phyloP scores from a whole-genome alignment of 2,329 filamentous ascomycete genomes.

The Didymella keratinophila region DNA sequence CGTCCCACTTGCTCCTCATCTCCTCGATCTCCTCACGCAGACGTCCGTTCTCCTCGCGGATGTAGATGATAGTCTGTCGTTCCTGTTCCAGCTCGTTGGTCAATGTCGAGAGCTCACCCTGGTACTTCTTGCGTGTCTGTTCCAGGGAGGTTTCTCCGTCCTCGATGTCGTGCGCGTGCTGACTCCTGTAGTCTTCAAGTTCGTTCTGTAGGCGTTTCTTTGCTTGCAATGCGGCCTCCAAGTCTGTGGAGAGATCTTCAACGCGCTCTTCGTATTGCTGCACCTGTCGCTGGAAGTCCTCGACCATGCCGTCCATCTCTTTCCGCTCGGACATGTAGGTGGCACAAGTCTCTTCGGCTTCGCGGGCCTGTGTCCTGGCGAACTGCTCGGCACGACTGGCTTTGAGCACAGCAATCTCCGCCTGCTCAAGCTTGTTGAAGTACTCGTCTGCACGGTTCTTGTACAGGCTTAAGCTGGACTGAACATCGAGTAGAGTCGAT shows the following conservation, averaged over 20 bases:
- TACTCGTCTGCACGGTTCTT: slow-evolving; percentile 94
- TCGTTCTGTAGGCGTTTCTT: slow-evolving; percentile 97
- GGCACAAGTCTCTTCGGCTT: slow-evolving; percentile 90
- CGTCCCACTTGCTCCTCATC: slow-evolving; percentile 94
- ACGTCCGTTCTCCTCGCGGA: slow-evolving; percentile 82
- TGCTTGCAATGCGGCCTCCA: slow-evolving; percentile 82
- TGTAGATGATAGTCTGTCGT: slow-evolving; percentile 86
- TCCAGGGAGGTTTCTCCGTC: slow-evolving; percentile 97
- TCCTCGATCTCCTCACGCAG: slow-evolving; percentile 97
- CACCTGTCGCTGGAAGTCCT: slow-evolving; percentile 88
- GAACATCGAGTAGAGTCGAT: slow-evolving; percentile 83
- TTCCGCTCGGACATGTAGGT: slow-evolving; percentile 91
- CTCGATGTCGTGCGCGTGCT: slow-evolving; percentile 94
- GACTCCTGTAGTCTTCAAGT: slow-evolving; percentile 94
- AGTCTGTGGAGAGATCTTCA: slow-evolving; percentile 89
- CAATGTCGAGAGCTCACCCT: slow-evolving; percentile 86
- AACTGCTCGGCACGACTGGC: slow-evolving; percentile 92
- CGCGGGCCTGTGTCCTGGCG: slow-evolving; percentile 85
- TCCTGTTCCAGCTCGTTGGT: slow-evolving; percentile 94
- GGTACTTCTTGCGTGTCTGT: slow-evolving; percentile 97
- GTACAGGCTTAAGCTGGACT: slow-evolving; percentile 84
- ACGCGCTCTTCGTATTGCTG: slow-evolving; percentile 90
- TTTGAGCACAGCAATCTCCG: slow-evolving; percentile 93
- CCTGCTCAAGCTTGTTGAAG: slow-evolving; percentile 95
- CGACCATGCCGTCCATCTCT: slow-evolving; percentile 84